Base-by-base conservation (phyloP, 495 filamentous ascomycete genomes). In the Penicillium samsonianum region DNA sequence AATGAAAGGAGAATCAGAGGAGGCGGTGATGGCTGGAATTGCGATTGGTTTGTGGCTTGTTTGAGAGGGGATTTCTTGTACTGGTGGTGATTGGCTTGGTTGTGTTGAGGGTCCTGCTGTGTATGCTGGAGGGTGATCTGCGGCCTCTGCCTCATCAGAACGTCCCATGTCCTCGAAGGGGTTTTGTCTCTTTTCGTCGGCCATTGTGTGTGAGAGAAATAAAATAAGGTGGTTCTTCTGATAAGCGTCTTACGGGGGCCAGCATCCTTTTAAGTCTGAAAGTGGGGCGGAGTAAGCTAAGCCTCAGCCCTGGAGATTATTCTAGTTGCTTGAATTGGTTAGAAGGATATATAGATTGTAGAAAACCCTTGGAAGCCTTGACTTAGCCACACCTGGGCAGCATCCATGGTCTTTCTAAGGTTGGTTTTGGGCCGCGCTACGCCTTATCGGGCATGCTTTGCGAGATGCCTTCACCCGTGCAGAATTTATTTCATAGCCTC, bases 11-110 rank as follows among this genome's bases (percentile, higher is more conserved):
- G 68, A 65, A 23, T 63, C 62, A 23, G 51, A 54, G 1, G 57
- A 55, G 10, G 59, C 33, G 6, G 38, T 45, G 53, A 66, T 57
- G 1, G 67, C 65, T 14, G 70, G 70, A 12, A 73, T 71, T 22
- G 64, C 68, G 49, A 73, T 69, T 6, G 63, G 65, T 54, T 52
- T 63, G 19, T 52, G 11, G 22, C 7, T 52, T 41, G 35, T n/a
- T 57, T 51, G 53, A 28, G 30, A 17, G 10, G 7, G 8, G 10
- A 5, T 5, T 6, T 26, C 7, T 28, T 22, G 40, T 20, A 12
- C 20, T 45, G 41, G 4, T 45, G 41, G 4, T 26, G 30, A 25
- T 54, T 7, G 41, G 41, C 42, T 30, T 44, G 11, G 17, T 54
- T 44, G 41, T 25, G 14, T 35, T 35, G 52, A 45, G 8, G 52